A percentile compares a stretch with the other conserved stretches of the same genome.
Evolutionary conservation across 2,329 filamentous ascomycete genomes (phyloP).

Genomic region (Colletotrichum tamarilloi): DNA sequence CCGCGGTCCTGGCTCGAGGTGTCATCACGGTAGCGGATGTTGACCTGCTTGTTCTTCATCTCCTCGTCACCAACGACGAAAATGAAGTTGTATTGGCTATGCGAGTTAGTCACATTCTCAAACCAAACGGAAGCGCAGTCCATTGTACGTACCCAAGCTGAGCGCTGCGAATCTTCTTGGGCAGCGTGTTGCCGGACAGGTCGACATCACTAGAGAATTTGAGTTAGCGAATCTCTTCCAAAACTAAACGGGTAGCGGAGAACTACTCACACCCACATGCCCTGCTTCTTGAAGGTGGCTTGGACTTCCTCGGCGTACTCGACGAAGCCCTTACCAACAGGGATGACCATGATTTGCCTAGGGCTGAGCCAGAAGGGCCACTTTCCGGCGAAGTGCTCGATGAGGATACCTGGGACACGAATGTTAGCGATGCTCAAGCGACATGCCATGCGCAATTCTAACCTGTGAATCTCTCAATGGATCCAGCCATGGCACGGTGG

Average conservation of each 20-base stretch:
- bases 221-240: neutral
- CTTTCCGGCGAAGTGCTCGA: conserved; percentile 86
- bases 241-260: conserved; percentile 45
- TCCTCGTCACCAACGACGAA: conserved; percentile 72
- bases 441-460: neutral
- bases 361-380: conserved; percentile 92
- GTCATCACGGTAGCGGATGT: conserved; percentile 73
- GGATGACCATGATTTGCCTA: conserved; percentile 73
- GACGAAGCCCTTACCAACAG: conserved; percentile 76
- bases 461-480: conserved; percentile 58
- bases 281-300: conserved; percentile 72
- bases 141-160: conserved; percentile 77
- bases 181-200: conserved; percentile 81
- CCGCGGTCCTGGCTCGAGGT: conserved; percentile 70
- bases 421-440: neutral
- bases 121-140: neutral
- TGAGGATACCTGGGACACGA: conserved; percentile 77
- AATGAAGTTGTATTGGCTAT: conserved; percentile 26
- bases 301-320: conserved; percentile 83
- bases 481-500: conserved; percentile 85
- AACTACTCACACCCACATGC: conserved; percentile 69
- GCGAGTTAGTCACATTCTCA: conserved; percentile 33
- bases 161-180: conserved; percentile 89
- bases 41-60: conserved; percentile 68
- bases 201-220: conserved; percentile 65